These are phyloP conservation scores for Massarina eburnea DNA, from an alignment of 2,329 filamentous ascomycete genomes.

Conservation along the genomic window DNA sequence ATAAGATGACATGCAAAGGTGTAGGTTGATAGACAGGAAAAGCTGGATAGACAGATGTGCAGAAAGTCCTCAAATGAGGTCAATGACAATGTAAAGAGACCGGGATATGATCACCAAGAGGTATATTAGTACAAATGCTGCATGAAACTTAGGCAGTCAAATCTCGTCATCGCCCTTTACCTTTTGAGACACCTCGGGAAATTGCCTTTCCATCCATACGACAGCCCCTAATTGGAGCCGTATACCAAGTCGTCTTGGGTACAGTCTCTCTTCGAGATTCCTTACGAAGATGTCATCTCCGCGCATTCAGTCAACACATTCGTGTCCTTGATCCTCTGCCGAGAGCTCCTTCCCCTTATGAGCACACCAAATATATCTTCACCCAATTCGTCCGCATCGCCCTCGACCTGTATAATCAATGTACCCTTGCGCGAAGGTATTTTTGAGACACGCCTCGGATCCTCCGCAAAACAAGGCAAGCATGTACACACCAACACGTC, in stretches of 20 bases:
- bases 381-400: background rate
- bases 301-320: slow-evolving; percentile 17
- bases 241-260: slow-evolving; percentile 14
- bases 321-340: slow-evolving; percentile 14
- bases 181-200: too few species aligned
- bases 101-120: too few species aligned
- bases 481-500: slow-evolving; percentile 18
- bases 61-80: too few species aligned
- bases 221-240: slow-evolving; percentile 2
- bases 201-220: too few species aligned
- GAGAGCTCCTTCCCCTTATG: slow-evolving; percentile 14
- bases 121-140: too few species aligned
- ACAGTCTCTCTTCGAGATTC: slow-evolving; percentile 14
- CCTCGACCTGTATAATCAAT: slow-evolving; percentile 16
- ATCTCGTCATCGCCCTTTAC: too few species aligned
- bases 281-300: slow-evolving; percentile 17
- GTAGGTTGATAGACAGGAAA: too few species aligned
- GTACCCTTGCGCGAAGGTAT: slow-evolving; percentile 19
- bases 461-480: slow-evolving; percentile 10
- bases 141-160: too few species aligned
- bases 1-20: too few species aligned
- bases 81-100: too few species aligned
- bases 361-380: background rate
- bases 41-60: too few species aligned
- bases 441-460: slow-evolving; percentile 10